Conservation (phyloP, 2,329 filamentous ascomycete genomes). For the Talaromyces sp. region DNA sequence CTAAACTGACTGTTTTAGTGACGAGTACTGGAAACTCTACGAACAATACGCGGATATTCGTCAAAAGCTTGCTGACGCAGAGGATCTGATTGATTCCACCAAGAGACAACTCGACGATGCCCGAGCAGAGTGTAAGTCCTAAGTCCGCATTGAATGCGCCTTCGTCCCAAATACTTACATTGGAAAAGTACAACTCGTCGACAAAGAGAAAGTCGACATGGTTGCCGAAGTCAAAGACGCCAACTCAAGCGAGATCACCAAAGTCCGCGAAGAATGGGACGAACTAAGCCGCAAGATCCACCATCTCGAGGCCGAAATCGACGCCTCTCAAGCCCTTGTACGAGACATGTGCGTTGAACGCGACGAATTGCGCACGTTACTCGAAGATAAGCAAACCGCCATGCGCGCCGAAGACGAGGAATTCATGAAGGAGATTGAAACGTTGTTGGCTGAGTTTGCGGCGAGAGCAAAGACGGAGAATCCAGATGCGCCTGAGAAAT, state of each 20-base stretch:
- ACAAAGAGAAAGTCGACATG: constrained; percentile 36
- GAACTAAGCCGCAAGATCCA: constrained; percentile 30
- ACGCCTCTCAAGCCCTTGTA: constrained; percentile 35
- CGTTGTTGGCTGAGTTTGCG: constrained; percentile 37
- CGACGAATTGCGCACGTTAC: constrained; percentile 35
- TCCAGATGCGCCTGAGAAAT: constrained; percentile 31
- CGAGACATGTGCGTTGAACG: constrained; percentile 36
- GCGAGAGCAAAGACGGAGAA: constrained; percentile 30
- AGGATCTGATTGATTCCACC: constrained; percentile 31
- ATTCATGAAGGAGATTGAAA: constrained; percentile 38
- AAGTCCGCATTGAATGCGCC: not conserved
- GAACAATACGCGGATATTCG: constrained; percentile 34
- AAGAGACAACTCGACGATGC: constrained; percentile 35
- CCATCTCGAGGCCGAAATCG: constrained; percentile 36
- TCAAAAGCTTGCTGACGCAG: constrained; percentile 35
- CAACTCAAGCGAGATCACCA: constrained; percentile 30
- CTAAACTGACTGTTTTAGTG: constrained; percentile 23
- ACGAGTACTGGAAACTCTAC: constrained; percentile 39
- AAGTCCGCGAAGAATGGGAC: constrained; percentile 32
- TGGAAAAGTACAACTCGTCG: constrained; percentile 29
- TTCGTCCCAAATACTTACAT: not conserved
- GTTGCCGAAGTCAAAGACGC: constrained; percentile 34
- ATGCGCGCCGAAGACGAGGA: constrained; percentile 39
- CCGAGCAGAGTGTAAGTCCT: constrained; percentile 31
- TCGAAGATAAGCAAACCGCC: constrained; percentile 36